phyloP scores from a whole-genome alignment of 2,329 filamentous ascomycete species.

The Ophiostoma ulmi region DNA sequence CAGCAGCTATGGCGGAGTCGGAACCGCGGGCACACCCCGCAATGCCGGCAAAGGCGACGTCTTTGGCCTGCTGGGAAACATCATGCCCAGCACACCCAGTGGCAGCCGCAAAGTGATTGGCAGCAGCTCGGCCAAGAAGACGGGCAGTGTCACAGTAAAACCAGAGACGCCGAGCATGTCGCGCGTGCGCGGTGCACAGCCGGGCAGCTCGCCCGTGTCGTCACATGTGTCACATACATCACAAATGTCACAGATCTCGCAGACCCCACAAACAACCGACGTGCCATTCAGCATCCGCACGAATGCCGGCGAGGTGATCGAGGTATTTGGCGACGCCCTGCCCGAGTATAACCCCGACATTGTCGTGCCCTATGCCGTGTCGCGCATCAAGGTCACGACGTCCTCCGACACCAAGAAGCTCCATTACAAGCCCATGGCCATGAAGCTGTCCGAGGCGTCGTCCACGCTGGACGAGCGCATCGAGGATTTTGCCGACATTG shows the following conservation, averaged over 20 bases:
- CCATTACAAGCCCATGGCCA: constrained; percentile 83
- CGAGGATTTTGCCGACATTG: constrained; percentile 74
- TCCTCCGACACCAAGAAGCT: constrained; percentile 89
- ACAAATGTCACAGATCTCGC: not conserved
- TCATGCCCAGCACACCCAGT: constrained; percentile 53
- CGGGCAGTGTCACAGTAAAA: constrained; percentile 40
- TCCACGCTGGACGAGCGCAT: constrained; percentile 94
- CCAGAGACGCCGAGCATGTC: constrained; percentile 40
- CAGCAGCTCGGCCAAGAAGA: constrained; percentile 27
- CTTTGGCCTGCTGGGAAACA: constrained; percentile 60
- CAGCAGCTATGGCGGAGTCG: constrained; percentile 40
- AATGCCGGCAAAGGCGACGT: constrained; percentile 60
- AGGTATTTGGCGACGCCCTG: constrained; percentile 76
- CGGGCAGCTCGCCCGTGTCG: constrained; percentile 33
- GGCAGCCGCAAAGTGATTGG: constrained; percentile 21
- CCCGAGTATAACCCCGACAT: constrained; percentile 62
- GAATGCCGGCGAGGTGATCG: constrained; percentile 75
- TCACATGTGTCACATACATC: not conserved
- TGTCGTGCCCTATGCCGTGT: constrained; percentile 65
- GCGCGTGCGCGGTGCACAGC: constrained; percentile 34
- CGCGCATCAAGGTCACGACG: constrained; percentile 77
- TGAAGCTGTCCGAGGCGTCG: constrained; percentile 89
- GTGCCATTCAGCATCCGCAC: constrained; percentile 64
- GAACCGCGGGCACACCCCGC: constrained; percentile 49
- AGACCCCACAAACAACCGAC: not conserved